Evolutionary conservation across 176 grass and related monocot genomes (phyloP), one percentile per base, ranked within the genome.

Genomic region (Zoysia japonica): DNA sequence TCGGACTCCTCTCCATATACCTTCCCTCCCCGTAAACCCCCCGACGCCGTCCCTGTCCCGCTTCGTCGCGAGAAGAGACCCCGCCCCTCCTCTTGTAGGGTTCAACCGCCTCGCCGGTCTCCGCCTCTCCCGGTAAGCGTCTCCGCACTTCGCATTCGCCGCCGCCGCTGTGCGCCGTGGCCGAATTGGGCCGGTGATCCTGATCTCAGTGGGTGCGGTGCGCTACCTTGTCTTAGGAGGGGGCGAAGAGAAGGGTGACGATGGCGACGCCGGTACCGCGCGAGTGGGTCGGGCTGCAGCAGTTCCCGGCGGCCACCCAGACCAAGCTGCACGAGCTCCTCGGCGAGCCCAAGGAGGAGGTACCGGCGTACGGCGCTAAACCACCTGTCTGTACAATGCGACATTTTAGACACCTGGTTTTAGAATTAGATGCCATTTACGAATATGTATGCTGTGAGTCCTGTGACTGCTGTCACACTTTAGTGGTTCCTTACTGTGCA

Each of bases 241-340:
- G 65, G 40, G 65, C 42, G 35, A 66, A 56, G 68, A 41, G 50
- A 39, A 61, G 71, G 41, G 65, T 36, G 64, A 61, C 39, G 57
- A 91, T 91, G 88, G 68, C 83, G 79, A 51, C 85, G 62, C 86
- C 86, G 71, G 75, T 95, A 83, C 81, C 88, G 49, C 90, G 92
- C 65, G 96, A 99, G 78, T 99, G 96, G 90, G 42, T 6, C 17
- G 92, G 92, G 51, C 86, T 99, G 72, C 88, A 89, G 77, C 76
- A 91, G 80, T 99, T 99, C 69, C 96, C 92, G 28, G 84, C 83
- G 81, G 89, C 85, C 35, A 94, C 95, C 44, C 89, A 90, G 86
- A 92, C 80, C 87, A 95, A 94, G 66, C 84, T 99, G 65, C 87
- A 85, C 73, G 96, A 99, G 84, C 87, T 95, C 59, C 82, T 94